phyloP scores from a whole-genome alignment of 495 filamentous ascomycete genomes.

The Geopyxis carbonaria region DNA sequence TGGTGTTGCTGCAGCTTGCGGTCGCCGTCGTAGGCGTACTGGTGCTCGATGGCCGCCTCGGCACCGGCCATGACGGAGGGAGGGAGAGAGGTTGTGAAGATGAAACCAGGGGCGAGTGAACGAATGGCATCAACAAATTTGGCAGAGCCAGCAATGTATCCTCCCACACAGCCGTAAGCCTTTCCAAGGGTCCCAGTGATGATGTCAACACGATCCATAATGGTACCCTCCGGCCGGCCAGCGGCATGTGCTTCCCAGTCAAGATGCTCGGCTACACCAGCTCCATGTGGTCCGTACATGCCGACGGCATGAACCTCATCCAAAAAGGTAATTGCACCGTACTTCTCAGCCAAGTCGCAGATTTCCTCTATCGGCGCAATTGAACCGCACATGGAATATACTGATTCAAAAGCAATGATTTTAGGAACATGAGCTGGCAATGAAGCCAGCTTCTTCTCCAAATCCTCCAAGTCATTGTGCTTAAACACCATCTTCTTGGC shows the following conservation, averaged over 20 bases:
- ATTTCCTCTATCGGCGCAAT: conserved; percentile 91
- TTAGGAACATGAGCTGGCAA: conserved; percentile 73
- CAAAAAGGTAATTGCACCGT: conserved; percentile 90
- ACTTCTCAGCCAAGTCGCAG: conserved; percentile 90
- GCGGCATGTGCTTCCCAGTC: conserved; percentile 66
- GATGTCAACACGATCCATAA: conserved; percentile 93
- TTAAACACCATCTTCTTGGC: conserved; percentile 97
- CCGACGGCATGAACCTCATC: conserved; percentile 98
- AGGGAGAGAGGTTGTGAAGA: conserved; percentile 93
- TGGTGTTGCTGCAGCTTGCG: conserved; percentile 85
- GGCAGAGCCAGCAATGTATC: conserved; percentile 83
- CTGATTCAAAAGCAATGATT: conserved; percentile 96
- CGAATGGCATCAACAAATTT: conserved; percentile 89
- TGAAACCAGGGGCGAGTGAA: conserved; percentile 91
- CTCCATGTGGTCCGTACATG: conserved; percentile 95
- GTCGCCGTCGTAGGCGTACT: conserved; percentile 62
- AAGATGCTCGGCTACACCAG: conserved; percentile 91
- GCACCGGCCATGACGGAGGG: conserved; percentile 96
- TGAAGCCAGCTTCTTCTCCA: conserved; percentile 79
- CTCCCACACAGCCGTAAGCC: conserved; percentile 92
- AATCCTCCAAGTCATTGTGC: conserved; percentile 81
- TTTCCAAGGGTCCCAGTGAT: conserved; percentile 95
- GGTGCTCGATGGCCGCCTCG: conserved; percentile 79
- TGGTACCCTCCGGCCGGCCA: conserved; percentile 56
- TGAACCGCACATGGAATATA: conserved; percentile 98